Conservation (phyloP, 148 eudicot genomes). For the Selenicereus undatus region DNA sequence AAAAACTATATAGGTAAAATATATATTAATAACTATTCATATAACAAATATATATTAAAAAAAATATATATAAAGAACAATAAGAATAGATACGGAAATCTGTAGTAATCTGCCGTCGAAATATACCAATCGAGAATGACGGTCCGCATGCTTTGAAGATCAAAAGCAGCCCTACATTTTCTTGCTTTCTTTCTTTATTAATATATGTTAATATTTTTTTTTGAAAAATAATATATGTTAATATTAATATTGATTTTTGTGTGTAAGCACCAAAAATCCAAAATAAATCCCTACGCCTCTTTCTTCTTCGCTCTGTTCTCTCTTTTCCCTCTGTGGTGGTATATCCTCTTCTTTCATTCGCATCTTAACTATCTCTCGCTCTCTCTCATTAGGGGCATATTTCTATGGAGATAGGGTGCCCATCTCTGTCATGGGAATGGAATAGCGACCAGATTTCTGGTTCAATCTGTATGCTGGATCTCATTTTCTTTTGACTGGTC, state of each 20-base stretch:
- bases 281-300: not conserved
- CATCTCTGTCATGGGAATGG: slow-evolving; percentile 3
- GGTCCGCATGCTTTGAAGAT: slow-evolving; percentile 1
- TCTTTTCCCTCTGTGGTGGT: not conserved
- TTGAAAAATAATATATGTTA: too few species aligned
- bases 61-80: too few species aligned
- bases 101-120: too few species aligned
- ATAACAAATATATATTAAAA: too few species aligned
- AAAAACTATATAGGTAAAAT: too few species aligned
- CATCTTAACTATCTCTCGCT: not conserved
- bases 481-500: not conserved
- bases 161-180: slow-evolving; percentile 4
- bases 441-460: slow-evolving; percentile 10
- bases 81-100: too few species aligned
- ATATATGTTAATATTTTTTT: too few species aligned
- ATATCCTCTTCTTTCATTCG: slow-evolving; percentile 2
- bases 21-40: too few species aligned
- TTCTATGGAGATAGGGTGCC: slow-evolving; percentile 7
- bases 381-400: not conserved
- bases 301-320: not conserved
- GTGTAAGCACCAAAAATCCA: not conserved
- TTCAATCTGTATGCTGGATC: slow-evolving; percentile 9
- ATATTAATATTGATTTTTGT: not conserved
- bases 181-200: not conserved
- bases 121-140: not conserved